Percentiles rank a stretch among this genome's conserved stretches.
These are phyloP conservation scores for Volutella citrinella DNA, from an alignment of 2,329 filamentous ascomycete genomes.

Conservation along the genomic window DNA sequence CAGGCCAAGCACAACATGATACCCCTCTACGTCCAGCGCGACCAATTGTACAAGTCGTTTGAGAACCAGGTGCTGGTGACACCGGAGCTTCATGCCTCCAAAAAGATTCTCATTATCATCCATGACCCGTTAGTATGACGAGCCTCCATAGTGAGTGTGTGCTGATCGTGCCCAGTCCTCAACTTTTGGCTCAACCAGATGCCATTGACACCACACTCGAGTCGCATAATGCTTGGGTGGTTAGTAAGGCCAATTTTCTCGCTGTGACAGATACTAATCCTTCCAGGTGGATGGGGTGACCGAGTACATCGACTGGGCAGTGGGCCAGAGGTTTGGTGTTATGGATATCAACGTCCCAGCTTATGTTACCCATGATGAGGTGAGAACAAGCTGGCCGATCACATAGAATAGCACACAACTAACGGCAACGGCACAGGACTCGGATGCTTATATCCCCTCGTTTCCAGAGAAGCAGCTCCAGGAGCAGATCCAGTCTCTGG, in stretches of 20 bases:
- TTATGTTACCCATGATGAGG: constrained; percentile 64
- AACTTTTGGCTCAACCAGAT: constrained; percentile 65
- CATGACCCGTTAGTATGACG: constrained; percentile 91
- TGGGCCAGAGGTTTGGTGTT: constrained; percentile 72
- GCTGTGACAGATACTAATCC: constrained; percentile 7
- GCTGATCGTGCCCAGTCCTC: constrained; percentile 47
- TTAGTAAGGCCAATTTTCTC: no score
- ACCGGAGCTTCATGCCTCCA: constrained; percentile 61
- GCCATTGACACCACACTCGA: constrained; percentile 70
- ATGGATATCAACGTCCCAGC: constrained; percentile 91
- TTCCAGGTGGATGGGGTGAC: constrained; percentile 74
- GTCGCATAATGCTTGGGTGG: constrained; percentile 83
- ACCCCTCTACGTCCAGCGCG: constrained; percentile 74
- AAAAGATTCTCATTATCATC: constrained; percentile 77
- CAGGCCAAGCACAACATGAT: constrained; percentile 74
- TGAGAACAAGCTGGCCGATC: constrained; percentile 37
- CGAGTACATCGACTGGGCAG: constrained; percentile 81
- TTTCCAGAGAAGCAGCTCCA: constrained; percentile 48
- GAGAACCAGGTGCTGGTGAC: constrained; percentile 85
- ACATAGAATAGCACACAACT: no score
- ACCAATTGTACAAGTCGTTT: constrained; percentile 70
- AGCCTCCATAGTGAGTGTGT: no score
- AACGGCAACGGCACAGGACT: constrained; percentile 34
- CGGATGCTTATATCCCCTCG: constrained; percentile 44
- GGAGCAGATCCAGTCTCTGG: constrained; percentile 66